phyloP scores from a whole-genome alignment of 2,329 filamentous ascomycete genomes.

The Phyllosticta citribraziliensis region DNA sequence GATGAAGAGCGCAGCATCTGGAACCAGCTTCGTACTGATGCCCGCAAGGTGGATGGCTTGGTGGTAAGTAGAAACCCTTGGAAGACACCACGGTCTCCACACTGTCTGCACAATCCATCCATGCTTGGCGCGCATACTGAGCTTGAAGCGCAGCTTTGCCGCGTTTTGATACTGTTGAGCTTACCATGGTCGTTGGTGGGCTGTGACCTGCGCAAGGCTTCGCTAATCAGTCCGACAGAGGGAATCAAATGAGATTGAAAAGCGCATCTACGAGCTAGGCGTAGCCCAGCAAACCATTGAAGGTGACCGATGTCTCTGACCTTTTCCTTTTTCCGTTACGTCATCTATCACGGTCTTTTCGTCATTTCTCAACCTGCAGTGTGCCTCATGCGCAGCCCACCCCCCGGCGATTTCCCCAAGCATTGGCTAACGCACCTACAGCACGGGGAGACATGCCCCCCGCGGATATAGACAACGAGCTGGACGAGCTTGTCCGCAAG shows the following conservation, averaged over 20 bases:
- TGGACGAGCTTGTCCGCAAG: constrained; percentile 38
- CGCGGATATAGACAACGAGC: constrained; percentile 33
- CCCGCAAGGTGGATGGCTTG: constrained; percentile 35
- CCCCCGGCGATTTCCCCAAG: neutral
- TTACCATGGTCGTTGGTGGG: neutral
- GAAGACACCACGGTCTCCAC: neutral
- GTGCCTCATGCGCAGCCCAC: neutral
- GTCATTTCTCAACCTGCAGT: neutral
- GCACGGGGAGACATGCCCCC: constrained; percentile 27
- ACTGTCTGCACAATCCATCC: neutral
- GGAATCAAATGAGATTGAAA: constrained; percentile 10
- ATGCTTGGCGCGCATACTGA: neutral
- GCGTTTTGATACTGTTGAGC: neutral
- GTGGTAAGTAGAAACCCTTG: constrained; percentile 29
- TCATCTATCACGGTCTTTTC: neutral
- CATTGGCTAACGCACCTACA: constrained; percentile 11
- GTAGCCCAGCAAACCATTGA: constrained; percentile 6
- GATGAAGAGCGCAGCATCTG: constrained; percentile 42
- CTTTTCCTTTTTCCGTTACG: neutral
- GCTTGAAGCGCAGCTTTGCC: neutral
- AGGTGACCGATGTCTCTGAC: neutral
- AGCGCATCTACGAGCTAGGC: constrained; percentile 9
- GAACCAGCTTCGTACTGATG: constrained; percentile 38
- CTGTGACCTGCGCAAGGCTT: neutral
- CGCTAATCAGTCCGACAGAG: neutral